Evolutionary conservation across 768 basidiomycete genomes (phyloP), one percentile per base, ranked within the genome.

Genomic region (Psilocybe sp.): DNA sequence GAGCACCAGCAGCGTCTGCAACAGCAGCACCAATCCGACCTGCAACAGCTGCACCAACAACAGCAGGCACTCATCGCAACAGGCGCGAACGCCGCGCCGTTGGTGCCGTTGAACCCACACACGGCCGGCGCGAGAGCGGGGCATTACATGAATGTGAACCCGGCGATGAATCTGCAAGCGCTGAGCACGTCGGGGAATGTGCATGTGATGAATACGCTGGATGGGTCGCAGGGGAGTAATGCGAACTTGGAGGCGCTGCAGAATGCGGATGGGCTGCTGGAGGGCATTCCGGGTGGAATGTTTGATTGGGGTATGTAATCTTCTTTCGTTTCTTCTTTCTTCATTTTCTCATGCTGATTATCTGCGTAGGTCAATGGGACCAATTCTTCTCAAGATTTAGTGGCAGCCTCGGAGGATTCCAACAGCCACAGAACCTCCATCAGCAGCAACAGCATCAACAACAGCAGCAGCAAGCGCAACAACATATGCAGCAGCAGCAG

Each of bases 271-370:
- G 84, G 80, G 14, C 78, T 87, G 48, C 69, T 92, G 64, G 87
- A 90, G 52, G 88, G 88, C 1, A 81, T 92, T 46, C 90, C 90
- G 38, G 85, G 84, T 3, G 78, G 80, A 15, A 91, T 92, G 88
- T 92, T 90, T 67, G 89, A 92, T 65, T 92, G 88, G 87, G 81
- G 89, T 89, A 59, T 57, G 75, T 71, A 18, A 38, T 45, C 52
- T 38, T 45, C 44, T 35, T 37, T 42, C 44, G 18, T 12, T 20
- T 38, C 18, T 37, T n/a, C 3, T 4, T 15, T 37, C 38, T 13
- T 37, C 5, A 19, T 37, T 19, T 19, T 15, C 15, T 37, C 41
- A 2, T 34, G 39, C 32, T 55, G 54, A 44, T 16, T 20, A 23
- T 46, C 18, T 38, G 42, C 7, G 40, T 62, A 91, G 89, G 81